Evolutionary conservation across 441 rosid genomes (phyloP), one percentile per base, ranked within the genome.

Genomic region (Erodium trifolium): DNA sequence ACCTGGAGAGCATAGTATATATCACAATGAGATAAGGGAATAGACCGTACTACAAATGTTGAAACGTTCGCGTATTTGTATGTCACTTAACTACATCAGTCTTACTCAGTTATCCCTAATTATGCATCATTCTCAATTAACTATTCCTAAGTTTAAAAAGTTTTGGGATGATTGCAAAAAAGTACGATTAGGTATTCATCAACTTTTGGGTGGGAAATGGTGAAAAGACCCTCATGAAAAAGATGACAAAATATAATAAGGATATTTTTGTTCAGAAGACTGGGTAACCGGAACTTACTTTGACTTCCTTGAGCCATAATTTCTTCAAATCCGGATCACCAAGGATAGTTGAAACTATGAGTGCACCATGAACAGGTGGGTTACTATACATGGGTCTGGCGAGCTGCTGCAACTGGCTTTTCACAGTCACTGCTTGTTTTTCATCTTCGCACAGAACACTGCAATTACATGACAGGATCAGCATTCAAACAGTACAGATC

Each of bases 301-400:
- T 85, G 53, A 93, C 98, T 82, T 91, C 97, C 81, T 86, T 83
- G 17, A 91, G 91, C 98, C 97, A 93, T 60, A 89, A 76, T 45
- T 86, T 78, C 83, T 93, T 93, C 79, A 93, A 81, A 65, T 83
- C 88, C 10, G 92, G 82, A 78, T 88, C 85, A 64, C 88, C 88
- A 60, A 93, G 95, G 68, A 93, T 85, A 66, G 84, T 88, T 31
- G 97, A 84, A 67, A 93, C 98, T 3, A 89, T 65, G 17, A 88
- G 85, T 37, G 97, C 94, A 74, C 98, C 98, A 74, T 89, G 95
- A 70, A 88, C 78, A 69, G 98, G 98, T 34, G 97, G 98, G 77
- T 93, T 93, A 76, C 98, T 93, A 84, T 93, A 93, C 98, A 91
- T 91, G 67, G 97, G 97, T 75, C 98, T 87, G 55, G 94, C 98